A percentile compares a stretch with the other conserved stretches of the same genome.
Conservation (phyloP, 2,329 filamentous ascomycete species). For the Paecilomyces sp. region DNA sequence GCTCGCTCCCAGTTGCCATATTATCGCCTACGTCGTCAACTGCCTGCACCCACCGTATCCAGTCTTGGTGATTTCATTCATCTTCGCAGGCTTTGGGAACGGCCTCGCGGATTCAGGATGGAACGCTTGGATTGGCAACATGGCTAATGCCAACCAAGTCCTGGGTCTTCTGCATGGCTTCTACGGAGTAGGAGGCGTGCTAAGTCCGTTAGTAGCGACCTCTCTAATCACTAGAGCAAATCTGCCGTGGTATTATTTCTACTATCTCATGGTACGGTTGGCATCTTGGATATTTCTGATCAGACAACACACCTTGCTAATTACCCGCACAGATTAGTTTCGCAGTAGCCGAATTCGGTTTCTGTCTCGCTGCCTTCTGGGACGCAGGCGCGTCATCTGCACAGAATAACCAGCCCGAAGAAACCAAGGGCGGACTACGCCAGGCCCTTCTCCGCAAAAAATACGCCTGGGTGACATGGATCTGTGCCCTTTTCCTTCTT, state of each 20-base stretch:
- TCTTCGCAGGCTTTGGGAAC: constrained; percentile 30
- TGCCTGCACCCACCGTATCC: constrained; percentile 28
- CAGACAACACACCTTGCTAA: not conserved
- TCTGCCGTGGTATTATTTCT: constrained; percentile 27
- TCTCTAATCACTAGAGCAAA: constrained; percentile 55
- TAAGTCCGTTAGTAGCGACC: constrained; percentile 63
- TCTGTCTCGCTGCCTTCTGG: constrained; percentile 12
- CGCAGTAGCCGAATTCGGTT: constrained; percentile 9
- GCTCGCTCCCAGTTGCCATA: constrained; percentile 38
- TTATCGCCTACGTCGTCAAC: constrained; percentile 21
- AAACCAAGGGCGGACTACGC: constrained; percentile 5
- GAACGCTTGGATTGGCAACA: constrained; percentile 60
- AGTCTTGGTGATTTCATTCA: constrained; percentile 24
- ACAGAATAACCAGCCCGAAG: constrained; percentile 14
- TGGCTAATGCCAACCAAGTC: constrained; percentile 65
- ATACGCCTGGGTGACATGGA: constrained; percentile 56
- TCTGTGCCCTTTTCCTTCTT: constrained; percentile 63
- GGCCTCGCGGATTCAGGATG: constrained; percentile 44
- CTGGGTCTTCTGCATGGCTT: constrained; percentile 65
- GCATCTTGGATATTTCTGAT: no score
- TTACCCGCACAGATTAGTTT: constrained; percentile 8
- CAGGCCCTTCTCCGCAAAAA: constrained; percentile 35
- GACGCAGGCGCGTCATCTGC: constrained; percentile 10
- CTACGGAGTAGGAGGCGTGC: constrained; percentile 56
- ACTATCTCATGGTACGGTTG: not conserved